These are phyloP conservation scores for Avena atlantica DNA, from an alignment of 176 grass and related monocot species.

Conservation along the genomic window DNA sequence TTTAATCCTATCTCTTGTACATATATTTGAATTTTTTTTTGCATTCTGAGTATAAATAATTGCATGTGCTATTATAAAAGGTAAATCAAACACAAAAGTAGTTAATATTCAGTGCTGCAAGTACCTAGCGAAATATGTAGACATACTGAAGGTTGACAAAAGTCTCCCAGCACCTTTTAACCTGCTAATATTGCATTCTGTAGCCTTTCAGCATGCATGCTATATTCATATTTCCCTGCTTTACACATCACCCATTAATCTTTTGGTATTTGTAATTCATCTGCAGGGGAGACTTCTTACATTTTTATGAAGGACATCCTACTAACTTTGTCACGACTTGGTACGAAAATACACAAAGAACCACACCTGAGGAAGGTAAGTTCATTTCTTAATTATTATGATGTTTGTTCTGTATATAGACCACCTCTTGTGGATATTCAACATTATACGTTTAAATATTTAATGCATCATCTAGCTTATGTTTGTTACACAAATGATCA, in stretches of 20 bases:
- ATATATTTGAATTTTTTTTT: background rate
- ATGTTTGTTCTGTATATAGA: slow-evolving; percentile 26
- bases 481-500: background rate
- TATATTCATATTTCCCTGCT: slow-evolving; percentile 4
- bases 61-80: background rate
- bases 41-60: slow-evolving; percentile 9
- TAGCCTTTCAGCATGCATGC: slow-evolving; percentile 21
- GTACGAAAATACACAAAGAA: slow-evolving; percentile 55
- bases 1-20: slow-evolving; percentile 25
- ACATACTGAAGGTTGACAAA: slow-evolving; percentile 15
- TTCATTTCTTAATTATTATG: slow-evolving; percentile 40
- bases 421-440: background rate
- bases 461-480: background rate
- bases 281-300: slow-evolving; percentile 67
- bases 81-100: background rate
- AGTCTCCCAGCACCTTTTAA: background rate
- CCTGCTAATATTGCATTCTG: slow-evolving; percentile 8
- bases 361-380: slow-evolving; percentile 64
- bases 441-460: background rate
- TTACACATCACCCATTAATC: slow-evolving; percentile 29
- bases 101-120: slow-evolving; percentile 15
- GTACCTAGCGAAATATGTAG: slow-evolving; percentile 15
- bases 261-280: slow-evolving; percentile 8
- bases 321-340: slow-evolving; percentile 64
- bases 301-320: slow-evolving; percentile 86